These are phyloP conservation scores for Arthrinium phaeospermum DNA, from an alignment of 2,329 filamentous ascomycete species.

Conservation along the genomic window DNA sequence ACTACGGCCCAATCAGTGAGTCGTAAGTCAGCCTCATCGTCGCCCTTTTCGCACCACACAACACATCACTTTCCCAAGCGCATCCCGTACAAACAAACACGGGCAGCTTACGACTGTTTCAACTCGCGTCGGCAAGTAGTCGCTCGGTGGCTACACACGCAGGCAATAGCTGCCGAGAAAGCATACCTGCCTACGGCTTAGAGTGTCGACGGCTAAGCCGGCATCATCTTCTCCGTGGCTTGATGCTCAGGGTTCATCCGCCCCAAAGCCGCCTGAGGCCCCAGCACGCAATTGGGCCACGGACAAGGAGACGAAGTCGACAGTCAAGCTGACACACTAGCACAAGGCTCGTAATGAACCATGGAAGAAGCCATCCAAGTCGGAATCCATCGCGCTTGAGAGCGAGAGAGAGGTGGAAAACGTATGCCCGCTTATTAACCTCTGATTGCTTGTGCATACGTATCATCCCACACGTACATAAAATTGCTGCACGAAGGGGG, in stretches of 20 bases:
- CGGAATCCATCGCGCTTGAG: neutral
- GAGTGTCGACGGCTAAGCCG: neutral
- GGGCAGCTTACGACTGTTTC: neutral
- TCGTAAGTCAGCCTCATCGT: constrained; percentile 7
- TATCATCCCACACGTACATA: neutral
- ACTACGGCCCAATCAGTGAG: constrained; percentile 12
- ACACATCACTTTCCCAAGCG: neutral
- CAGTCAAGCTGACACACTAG: constrained; percentile 11
- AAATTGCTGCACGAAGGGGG: neutral
- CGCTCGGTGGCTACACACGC: neutral
- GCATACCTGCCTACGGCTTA: too few relatives aligned
- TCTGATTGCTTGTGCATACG: constrained; percentile 2
- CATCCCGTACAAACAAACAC: neutral
- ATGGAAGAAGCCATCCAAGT: neutral
- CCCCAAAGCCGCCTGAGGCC: neutral
- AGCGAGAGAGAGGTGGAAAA: neutral
- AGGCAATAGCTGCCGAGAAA: too few relatives aligned
- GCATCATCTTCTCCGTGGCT: neutral
- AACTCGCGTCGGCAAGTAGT: neutral
- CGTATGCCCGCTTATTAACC: neutral
- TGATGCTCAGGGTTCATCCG: neutral
- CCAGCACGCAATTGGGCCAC: neutral
- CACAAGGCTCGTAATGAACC: neutral
- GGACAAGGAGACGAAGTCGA: neutral
- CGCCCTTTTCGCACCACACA: neutral